phyloP scores from a whole-genome alignment of 768 basidiomycete species.

The Naganishia vaughanmartiniae region DNA sequence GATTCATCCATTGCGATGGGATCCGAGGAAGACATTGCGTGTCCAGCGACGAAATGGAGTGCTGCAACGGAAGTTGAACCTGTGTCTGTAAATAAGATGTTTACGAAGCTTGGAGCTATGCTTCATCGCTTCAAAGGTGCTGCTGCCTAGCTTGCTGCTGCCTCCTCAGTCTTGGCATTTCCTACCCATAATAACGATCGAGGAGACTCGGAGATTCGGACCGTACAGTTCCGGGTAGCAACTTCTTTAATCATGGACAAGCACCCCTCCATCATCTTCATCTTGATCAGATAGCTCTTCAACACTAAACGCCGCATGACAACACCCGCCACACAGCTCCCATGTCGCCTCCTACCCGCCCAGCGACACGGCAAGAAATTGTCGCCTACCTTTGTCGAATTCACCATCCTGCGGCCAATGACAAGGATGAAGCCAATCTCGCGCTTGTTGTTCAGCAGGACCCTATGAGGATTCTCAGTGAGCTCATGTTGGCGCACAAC shows the following conservation, averaged over 20 bases:
- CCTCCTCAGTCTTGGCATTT: too few relatives aligned
- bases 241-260: too few relatives aligned
- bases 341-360: slow-evolving; percentile 29
- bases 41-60: background rate
- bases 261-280: too few relatives aligned
- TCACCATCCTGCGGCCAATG: slow-evolving; percentile 10
- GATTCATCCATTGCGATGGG: slow-evolving; percentile 12
- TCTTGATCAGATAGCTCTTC: background rate
- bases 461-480: background rate
- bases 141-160: too few relatives aligned
- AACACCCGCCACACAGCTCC: background rate
- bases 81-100: background rate
- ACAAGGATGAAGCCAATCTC: background rate
- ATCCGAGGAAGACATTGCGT: slow-evolving; percentile 7
- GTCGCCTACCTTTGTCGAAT: slow-evolving; percentile 17
- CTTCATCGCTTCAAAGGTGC: too few relatives aligned
- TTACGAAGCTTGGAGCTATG: too few relatives aligned
- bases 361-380: slow-evolving; percentile 27
- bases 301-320: background rate
- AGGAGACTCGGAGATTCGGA: too few relatives aligned
- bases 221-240: too few relatives aligned
- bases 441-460: background rate
- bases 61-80: background rate
- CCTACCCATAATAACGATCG: too few relatives aligned
- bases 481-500: slow-evolving; percentile 11